Evolutionary conservation across 2,329 filamentous ascomycete species (phyloP).

Genomic region (Cercospora zeae-maydis): DNA sequence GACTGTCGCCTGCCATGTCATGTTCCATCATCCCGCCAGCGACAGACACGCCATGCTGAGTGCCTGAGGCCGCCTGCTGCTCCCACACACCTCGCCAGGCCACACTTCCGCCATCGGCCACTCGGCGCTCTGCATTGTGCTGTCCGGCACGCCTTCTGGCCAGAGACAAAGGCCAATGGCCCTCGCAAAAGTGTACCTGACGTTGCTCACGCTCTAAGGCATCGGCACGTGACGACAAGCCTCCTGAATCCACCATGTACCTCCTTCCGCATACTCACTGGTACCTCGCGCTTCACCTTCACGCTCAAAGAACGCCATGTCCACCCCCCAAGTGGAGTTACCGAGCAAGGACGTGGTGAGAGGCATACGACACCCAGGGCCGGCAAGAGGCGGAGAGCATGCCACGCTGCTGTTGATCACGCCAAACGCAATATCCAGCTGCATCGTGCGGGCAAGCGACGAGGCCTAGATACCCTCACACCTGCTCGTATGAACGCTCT

Average conservation of each 20-base stretch:
- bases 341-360: conserved; percentile 35
- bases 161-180: conserved; percentile 8
- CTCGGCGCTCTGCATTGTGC: background rate
- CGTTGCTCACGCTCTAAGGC: conserved; percentile 5
- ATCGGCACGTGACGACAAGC: conserved; percentile 11
- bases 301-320: conserved; percentile 21
- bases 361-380: conserved; percentile 38
- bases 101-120: conserved; percentile 5
- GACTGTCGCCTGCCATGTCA: conserved; percentile 1
- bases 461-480: conserved; percentile 28
- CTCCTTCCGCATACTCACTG: conserved; percentile 8
- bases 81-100: background rate
- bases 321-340: conserved; percentile 21
- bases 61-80: conserved; percentile 1
- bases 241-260: conserved; percentile 5
- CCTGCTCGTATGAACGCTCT: conserved; percentile 33
- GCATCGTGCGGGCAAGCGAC: conserved; percentile 25
- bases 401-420: conserved; percentile 41
- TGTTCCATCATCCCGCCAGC: background rate
- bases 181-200: conserved; percentile 4
- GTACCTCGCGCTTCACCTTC: conserved; percentile 17
- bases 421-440: conserved; percentile 25
- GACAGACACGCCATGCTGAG: background rate
- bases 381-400: conserved; percentile 44
- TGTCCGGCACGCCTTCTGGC: conserved; percentile 5